Base-by-base conservation (phyloP, 1,139 yeast genomes). In the Debaryomyces sp. region DNA sequence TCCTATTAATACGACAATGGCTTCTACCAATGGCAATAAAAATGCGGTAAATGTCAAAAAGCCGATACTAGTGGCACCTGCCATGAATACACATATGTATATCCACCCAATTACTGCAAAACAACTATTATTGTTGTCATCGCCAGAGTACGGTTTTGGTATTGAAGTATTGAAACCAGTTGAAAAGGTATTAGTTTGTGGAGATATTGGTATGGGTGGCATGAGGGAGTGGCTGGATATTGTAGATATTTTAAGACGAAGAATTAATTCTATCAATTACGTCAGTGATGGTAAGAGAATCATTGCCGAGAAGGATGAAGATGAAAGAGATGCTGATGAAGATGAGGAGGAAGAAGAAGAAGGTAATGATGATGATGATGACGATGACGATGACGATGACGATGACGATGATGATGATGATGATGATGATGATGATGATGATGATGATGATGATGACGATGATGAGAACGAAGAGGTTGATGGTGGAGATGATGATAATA, bases 191-290 rank as follows among this genome's bases (percentile, higher is more conserved):
- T 76, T 90, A 55, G 90, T 89, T 4, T 90, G 96, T 73, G 99
- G 99, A 44, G 99, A 94, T 67, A 89, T 94, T 50, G 99, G 99
- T 3, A 87, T 81, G 85, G 99, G 99, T 23, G 99, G 98, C 8
- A 94, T 94, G 99, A 78, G 96, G 61, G 98, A 94, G 68, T 92
- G 97, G 97, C 80, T 84, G 53, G 97, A 91, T 55, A 81, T 92
- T 47, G 97, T 91, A 9, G 97, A 90, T 59, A 82, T 84, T 13
- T 67, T 90, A 48, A 84, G 89, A 45, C 78, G 82, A 50, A 76
- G 75, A 54, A 79, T 73, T 55, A 71, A 61, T 32, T 58, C 70
- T 9, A 64, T 77, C 46, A 70, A 69, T 51, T 66, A 65, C 2
- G 75, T 69, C 1, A 74, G 67, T 1, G 76, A 68, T 3, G 75